Percentiles rank a stretch among this genome's conserved stretches.
Conservation (phyloP, 768 basidiomycete species). For the Pleurotus sapidus region DNA sequence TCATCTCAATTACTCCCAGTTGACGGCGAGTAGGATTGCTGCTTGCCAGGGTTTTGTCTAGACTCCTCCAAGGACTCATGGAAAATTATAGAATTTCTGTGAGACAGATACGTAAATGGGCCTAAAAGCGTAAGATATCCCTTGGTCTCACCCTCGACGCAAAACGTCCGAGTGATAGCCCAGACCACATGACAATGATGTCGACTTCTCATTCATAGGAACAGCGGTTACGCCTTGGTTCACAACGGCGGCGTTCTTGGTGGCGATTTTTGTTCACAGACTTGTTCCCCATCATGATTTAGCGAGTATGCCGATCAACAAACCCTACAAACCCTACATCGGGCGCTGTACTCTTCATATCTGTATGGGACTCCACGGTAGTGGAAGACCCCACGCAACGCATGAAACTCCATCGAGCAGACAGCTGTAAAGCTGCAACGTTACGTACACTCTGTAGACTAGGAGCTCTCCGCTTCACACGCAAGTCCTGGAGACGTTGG, state of each 20-base stretch:
- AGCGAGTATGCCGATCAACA: conserved; percentile 8
- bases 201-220: neutral
- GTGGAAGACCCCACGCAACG: conserved; percentile 2
- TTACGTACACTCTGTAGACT: neutral
- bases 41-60: no score
- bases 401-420: neutral
- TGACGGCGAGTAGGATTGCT: no score
- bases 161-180: conserved; percentile 6
- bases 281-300: neutral
- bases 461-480: neutral
- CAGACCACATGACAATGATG: neutral
- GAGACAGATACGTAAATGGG: conserved; percentile 6
- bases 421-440: neutral
- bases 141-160: neutral
- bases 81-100: conserved; percentile 1
- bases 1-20: no score
- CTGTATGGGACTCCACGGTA: neutral
- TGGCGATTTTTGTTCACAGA: no score
- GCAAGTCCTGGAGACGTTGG: neutral
- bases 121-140: neutral
- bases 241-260: neutral
- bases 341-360: neutral
- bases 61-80: neutral
- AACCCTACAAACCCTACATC: conserved; percentile 1
- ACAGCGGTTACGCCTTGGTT: neutral